Percentiles rank a stretch among this genome's conserved stretches.
These are phyloP conservation scores for Reticulascus tulasneorum DNA, from an alignment of 2,329 filamentous ascomycete genomes.

Conservation along the genomic window DNA sequence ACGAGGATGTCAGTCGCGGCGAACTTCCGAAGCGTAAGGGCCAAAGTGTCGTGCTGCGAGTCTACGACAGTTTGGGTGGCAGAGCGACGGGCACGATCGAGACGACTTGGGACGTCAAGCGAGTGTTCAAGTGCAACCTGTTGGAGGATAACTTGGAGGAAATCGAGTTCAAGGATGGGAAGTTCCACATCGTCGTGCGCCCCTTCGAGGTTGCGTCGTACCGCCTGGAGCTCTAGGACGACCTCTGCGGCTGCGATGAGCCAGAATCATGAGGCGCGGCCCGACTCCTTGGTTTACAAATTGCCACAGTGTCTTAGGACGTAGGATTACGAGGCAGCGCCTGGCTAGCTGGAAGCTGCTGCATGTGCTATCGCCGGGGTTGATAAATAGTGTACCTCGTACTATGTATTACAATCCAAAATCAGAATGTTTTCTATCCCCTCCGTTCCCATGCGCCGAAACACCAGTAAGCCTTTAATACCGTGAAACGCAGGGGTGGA, in stretches of 20 bases:
- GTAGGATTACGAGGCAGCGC: too few relatives aligned
- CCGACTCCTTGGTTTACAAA: too few relatives aligned
- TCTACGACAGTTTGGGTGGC: slow-evolving; percentile 88
- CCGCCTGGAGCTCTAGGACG: slow-evolving; percentile 52
- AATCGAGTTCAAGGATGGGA: slow-evolving; percentile 45
- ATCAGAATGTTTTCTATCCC: too few relatives aligned
- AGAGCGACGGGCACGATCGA: slow-evolving; percentile 67
- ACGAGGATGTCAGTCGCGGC: slow-evolving; percentile 65
- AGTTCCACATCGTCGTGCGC: slow-evolving; percentile 62
- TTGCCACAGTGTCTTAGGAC: too few relatives aligned
- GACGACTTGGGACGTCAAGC: slow-evolving; percentile 67
- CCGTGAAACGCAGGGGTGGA: too few relatives aligned
- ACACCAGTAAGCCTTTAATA: too few relatives aligned
- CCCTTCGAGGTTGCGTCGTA: slow-evolving; percentile 86
- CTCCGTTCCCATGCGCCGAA: too few relatives aligned
- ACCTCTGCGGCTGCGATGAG: slow-evolving; percentile 10
- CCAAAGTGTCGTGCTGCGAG: slow-evolving; percentile 73
- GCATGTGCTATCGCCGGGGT: too few relatives aligned
- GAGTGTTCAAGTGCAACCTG: slow-evolving; percentile 78
- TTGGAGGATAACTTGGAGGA: slow-evolving; percentile 82
- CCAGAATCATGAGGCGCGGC: too few relatives aligned
- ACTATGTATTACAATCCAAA: too few relatives aligned
- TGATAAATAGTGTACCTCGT: too few relatives aligned
- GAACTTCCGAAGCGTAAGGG: slow-evolving; percentile 64
- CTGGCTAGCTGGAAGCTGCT: too few relatives aligned